Percentiles rank a stretch among this genome's conserved stretches.
Conservation (phyloP, 345 rosid genomes). For the Eucalyptus polybractea region DNA sequence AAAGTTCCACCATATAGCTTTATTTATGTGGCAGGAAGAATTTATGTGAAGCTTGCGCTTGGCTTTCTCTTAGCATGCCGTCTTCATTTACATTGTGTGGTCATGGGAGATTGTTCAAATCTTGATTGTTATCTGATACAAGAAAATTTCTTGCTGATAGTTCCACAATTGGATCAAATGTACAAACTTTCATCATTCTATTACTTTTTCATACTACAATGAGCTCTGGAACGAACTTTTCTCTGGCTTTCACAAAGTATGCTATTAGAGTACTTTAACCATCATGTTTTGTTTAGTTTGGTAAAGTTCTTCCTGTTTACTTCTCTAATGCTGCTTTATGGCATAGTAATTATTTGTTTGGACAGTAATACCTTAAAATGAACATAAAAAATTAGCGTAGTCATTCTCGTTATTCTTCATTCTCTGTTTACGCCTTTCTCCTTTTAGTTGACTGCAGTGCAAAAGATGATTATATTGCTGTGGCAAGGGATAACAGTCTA, state of each 20-base stretch:
- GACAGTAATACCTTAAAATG: not conserved
- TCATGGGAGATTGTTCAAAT: not conserved
- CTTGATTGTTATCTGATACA: not conserved
- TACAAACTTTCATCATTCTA: not conserved
- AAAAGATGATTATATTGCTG: slow-evolving; percentile 56
- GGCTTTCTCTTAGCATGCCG: not conserved
- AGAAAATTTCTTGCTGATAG: not conserved
- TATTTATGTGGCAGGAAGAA: not conserved
- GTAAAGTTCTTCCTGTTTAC: not conserved
- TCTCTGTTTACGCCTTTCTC: not conserved
- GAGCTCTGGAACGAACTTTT: not conserved
- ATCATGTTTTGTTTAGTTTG: not conserved
- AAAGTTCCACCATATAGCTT: not conserved
- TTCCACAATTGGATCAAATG: not conserved
- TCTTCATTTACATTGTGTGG: not conserved
- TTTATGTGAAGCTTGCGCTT: not conserved
- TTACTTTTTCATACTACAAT: not conserved
- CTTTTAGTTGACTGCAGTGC: slow-evolving; percentile 62
- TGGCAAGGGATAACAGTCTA: slow-evolving; percentile 44
- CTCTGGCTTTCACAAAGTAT: not conserved
- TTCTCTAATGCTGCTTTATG: not conserved
- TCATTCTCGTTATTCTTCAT: not conserved
- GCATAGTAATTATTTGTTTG: not conserved
- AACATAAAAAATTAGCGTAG: not conserved
- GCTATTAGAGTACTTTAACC: not conserved